Evolutionary conservation across 192 early-diverging fungal species (phyloP).

Genomic region (Dispira simplex): DNA sequence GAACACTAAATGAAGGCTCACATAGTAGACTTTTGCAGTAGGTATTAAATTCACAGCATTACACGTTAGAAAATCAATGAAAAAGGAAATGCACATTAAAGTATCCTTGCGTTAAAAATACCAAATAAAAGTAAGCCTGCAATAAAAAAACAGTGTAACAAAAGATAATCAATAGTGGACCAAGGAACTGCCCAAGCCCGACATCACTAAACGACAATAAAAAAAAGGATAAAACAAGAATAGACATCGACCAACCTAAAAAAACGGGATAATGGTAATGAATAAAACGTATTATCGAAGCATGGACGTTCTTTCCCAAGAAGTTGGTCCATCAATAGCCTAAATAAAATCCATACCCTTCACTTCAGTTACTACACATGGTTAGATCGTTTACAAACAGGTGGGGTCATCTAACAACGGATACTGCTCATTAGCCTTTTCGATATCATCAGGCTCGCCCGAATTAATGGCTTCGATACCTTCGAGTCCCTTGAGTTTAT

Average conservation of each 20-base stretch:
- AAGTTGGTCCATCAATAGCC: background rate
- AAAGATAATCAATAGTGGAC: background rate
- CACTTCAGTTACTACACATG: too few species aligned
- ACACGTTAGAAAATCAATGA: too few species aligned
- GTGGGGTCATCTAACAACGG: constrained; percentile 1
- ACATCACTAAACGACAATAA: background rate
- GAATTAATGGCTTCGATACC: background rate
- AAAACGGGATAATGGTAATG: background rate
- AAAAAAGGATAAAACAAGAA: background rate
- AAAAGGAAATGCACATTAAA: too few species aligned
- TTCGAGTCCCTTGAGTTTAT: constrained; percentile 6
- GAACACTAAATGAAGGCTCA: too few species aligned
- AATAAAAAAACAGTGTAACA: too few species aligned
- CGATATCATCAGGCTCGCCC: background rate
- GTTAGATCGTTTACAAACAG: background rate
- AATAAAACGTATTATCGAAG: background rate
- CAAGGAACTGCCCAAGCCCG: background rate
- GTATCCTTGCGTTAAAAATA: too few species aligned
- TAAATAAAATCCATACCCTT: background rate
- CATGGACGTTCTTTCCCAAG: too few species aligned
- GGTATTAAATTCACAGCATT: too few species aligned
- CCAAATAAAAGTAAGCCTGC: too few species aligned
- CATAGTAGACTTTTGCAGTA: too few species aligned
- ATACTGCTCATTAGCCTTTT: background rate
- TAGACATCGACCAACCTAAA: background rate